These are phyloP conservation scores for Pseudopyricularia cyperi DNA, from an alignment of 2,329 filamentous ascomycete genomes.

Conservation along the genomic window DNA sequence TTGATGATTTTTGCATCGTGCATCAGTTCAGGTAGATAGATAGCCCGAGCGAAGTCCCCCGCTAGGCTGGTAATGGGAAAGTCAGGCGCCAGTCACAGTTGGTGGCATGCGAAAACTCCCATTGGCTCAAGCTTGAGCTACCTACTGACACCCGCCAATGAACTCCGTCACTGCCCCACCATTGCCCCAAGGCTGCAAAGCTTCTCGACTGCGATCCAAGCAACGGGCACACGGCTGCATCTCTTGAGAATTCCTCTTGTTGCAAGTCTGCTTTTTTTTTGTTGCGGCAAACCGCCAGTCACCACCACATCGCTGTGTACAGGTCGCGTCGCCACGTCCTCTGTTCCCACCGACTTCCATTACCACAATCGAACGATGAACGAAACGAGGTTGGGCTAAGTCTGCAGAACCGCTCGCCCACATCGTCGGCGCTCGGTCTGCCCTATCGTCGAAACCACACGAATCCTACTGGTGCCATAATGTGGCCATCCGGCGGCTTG, in stretches of 20 bases:
- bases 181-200: background rate
- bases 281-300: background rate
- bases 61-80: too few species aligned
- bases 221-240: background rate
- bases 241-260: background rate
- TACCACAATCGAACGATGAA: conserved; percentile 1
- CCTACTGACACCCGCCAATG: background rate
- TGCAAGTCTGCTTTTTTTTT: background rate
- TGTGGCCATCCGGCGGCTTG: conserved; percentile 7
- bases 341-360: background rate
- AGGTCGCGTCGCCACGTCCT: background rate
- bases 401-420: conserved; percentile 1
- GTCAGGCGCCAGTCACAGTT: background rate
- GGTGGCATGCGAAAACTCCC: background rate
- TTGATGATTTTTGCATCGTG: background rate
- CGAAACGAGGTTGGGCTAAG: background rate
- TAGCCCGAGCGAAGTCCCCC: too few species aligned
- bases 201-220: background rate
- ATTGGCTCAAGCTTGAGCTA: background rate
- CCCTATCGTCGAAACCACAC: conserved; percentile 1
- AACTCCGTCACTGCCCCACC: background rate
- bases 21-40: background rate
- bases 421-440: conserved; percentile 1
- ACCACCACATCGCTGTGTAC: background rate
- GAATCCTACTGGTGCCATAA: conserved; percentile 2